These are phyloP conservation scores for Wickerhamiella bombiphila DNA, from an alignment of 805 yeast genomes.

Conservation along the genomic window DNA sequence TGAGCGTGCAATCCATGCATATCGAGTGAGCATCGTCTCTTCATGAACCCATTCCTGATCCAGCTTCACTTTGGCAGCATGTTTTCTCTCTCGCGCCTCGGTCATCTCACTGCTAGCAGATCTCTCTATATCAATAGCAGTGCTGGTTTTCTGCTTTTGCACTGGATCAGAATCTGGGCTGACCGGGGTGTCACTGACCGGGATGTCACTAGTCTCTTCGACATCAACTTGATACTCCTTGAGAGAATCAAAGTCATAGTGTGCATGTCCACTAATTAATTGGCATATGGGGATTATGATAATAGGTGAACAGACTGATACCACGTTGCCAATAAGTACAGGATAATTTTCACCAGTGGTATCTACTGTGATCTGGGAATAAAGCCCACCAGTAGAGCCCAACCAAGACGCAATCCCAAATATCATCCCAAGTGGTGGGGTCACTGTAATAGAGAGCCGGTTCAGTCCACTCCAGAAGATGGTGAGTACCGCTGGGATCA, in stretches of 20 bases:
- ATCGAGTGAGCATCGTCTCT: slow-evolving; percentile 34
- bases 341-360: slow-evolving; percentile 57
- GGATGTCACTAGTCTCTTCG: neutral
- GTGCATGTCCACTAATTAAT: slow-evolving; percentile 46
- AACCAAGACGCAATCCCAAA: slow-evolving; percentile 9
- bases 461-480: slow-evolving; percentile 33
- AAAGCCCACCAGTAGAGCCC: slow-evolving; percentile 17
- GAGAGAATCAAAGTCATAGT: slow-evolving; percentile 58
- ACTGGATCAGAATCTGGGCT: too few relatives aligned
- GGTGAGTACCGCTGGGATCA: slow-evolving; percentile 36
- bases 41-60: slow-evolving; percentile 29
- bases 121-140: neutral
- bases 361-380: slow-evolving; percentile 35
- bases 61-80: slow-evolving; percentile 6
- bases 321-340: slow-evolving; percentile 77
- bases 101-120: neutral
- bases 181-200: neutral
- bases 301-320: slow-evolving; percentile 59
- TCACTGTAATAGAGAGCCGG: slow-evolving; percentile 4
- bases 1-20: slow-evolving; percentile 46
- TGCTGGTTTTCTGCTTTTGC: slow-evolving; percentile 1
- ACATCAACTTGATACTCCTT: slow-evolving; percentile 28
- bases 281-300: slow-evolving; percentile 55
- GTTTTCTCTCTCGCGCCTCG: too few relatives aligned
- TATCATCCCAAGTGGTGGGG: slow-evolving; percentile 7